Percentiles rank a stretch among this genome's conserved stretches.
Evolutionary conservation across 2,329 filamentous ascomycete species (phyloP).

Genomic region (Paecilomyces niveus): DNA sequence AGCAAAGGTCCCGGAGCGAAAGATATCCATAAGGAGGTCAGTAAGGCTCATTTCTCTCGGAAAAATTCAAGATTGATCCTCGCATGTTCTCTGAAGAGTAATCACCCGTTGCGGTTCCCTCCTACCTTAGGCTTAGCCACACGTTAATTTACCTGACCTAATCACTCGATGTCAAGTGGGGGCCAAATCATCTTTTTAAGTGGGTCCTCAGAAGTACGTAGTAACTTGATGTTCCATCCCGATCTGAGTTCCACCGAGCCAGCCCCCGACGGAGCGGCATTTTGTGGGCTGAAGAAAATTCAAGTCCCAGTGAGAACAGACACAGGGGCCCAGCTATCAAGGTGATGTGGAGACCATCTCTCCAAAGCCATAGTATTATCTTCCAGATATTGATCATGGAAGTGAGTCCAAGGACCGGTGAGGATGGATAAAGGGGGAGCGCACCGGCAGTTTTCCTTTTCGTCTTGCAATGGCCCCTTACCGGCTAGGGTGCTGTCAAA

Average conservation of each 20-base stretch:
- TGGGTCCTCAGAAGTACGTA: neutral
- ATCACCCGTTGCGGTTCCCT: neutral
- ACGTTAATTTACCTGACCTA: neutral
- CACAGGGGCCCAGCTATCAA: neutral
- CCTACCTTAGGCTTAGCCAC: neutral
- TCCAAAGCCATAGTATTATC: neutral
- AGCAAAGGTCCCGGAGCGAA: too few species aligned
- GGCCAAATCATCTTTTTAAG: neutral
- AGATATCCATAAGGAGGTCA: neutral
- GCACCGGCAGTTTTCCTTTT: neutral
- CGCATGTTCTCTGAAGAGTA: neutral
- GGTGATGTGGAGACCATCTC: neutral
- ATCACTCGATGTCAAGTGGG: neutral
- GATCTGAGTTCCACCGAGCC: neutral
- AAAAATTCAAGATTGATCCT: neutral
- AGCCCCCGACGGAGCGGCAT: too few species aligned
- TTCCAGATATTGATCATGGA: neutral
- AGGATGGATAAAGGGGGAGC: neutral
- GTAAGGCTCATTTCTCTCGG: too few species aligned
- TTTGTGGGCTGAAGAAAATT: neutral
- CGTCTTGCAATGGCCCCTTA: neutral
- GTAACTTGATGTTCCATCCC: neutral
- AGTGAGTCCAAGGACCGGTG: neutral
- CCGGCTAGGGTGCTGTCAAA: neutral
- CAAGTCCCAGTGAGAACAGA: neutral